Percentiles rank a stretch among this genome's conserved stretches.
Evolutionary conservation across 148 eudicot genomes (phyloP).

Genomic region (Linanthus parryae): DNA sequence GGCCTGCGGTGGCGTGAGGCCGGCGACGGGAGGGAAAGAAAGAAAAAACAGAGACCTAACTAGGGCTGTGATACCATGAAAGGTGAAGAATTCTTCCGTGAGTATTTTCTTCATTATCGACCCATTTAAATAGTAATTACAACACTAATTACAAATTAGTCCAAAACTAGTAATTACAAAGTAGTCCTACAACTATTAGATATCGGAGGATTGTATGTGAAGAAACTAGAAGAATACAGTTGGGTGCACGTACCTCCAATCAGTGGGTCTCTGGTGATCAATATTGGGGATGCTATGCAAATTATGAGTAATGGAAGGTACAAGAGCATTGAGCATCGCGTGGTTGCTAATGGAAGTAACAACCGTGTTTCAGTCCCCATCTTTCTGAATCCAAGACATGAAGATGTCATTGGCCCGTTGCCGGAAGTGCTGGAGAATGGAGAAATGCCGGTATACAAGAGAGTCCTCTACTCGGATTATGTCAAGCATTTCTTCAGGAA

Average conservation of each 20-base stretch:
- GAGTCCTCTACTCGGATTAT: constrained; percentile 41
- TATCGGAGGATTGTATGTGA: constrained; percentile 23
- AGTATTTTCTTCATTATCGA: no score
- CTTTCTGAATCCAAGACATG: constrained; percentile 32
- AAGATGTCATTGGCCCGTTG: constrained; percentile 35
- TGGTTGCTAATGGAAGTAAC: constrained; percentile 30
- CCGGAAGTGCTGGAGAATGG: constrained; percentile 26
- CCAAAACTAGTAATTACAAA: no score
- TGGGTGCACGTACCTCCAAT: constrained; percentile 39
- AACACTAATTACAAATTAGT: no score
- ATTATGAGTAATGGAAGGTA: constrained; percentile 58
- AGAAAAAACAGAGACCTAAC: no score
- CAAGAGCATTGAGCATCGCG: constrained; percentile 55
- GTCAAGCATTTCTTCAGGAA: constrained; percentile 40
- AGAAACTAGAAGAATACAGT: neutral
- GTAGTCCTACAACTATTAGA: constrained; percentile 24
- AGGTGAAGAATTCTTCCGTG: no score
- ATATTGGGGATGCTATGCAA: constrained; percentile 52
- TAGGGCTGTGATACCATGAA: no score
- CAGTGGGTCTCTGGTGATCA: constrained; percentile 46
- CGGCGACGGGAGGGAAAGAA: no score
- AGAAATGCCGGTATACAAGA: constrained; percentile 42
- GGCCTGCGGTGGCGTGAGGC: no score
- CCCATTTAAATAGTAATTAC: no score
- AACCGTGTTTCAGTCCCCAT: constrained; percentile 35